A percentile compares a stretch with the other conserved stretches of the same genome.
phyloP scores from a whole-genome alignment of 192 early-diverging fungal genomes.

The Dissophora ornata region DNA sequence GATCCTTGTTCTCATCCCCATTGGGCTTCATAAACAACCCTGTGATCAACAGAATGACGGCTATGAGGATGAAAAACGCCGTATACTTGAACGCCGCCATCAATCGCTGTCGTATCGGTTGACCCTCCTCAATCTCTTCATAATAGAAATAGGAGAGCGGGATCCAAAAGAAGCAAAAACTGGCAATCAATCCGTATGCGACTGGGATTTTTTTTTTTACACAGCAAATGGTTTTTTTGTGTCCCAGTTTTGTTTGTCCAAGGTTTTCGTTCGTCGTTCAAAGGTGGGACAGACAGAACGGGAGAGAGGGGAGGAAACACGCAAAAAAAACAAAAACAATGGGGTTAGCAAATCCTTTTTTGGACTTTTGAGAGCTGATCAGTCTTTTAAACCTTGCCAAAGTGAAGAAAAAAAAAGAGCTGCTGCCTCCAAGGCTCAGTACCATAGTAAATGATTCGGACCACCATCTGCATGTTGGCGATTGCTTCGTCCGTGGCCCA shows the following conservation, averaged over 20 bases:
- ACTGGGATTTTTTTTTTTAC: conserved; percentile 34
- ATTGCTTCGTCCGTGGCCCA: conserved; percentile 68
- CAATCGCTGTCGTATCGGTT: conserved; percentile 48
- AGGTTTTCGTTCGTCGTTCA: background rate
- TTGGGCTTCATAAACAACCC: conserved; percentile 62
- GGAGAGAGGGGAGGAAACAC: background rate
- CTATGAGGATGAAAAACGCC: conserved; percentile 62
- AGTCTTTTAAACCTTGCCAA: too few species aligned
- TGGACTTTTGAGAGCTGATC: background rate
- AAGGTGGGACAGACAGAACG: background rate
- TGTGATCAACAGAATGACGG: conserved; percentile 57
- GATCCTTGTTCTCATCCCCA: conserved; percentile 47
- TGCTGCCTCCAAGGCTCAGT: conserved; percentile 9
- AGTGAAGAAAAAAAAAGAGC: too few species aligned
- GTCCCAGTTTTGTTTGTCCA: too few species aligned
- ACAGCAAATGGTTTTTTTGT: too few species aligned
- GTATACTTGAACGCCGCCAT: conserved; percentile 65
- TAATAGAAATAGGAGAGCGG: conserved; percentile 73
- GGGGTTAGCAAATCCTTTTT: conserved; percentile 4
- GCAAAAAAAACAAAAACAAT: background rate
- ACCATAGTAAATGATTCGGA: conserved; percentile 65
- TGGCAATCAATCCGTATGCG: conserved; percentile 59
- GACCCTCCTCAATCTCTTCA: conserved; percentile 66
- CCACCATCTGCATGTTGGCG: conserved; percentile 46
- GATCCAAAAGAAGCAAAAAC: conserved; percentile 64